Conservation (phyloP, 169 alveolate species). For the Babesia sp. region DNA sequence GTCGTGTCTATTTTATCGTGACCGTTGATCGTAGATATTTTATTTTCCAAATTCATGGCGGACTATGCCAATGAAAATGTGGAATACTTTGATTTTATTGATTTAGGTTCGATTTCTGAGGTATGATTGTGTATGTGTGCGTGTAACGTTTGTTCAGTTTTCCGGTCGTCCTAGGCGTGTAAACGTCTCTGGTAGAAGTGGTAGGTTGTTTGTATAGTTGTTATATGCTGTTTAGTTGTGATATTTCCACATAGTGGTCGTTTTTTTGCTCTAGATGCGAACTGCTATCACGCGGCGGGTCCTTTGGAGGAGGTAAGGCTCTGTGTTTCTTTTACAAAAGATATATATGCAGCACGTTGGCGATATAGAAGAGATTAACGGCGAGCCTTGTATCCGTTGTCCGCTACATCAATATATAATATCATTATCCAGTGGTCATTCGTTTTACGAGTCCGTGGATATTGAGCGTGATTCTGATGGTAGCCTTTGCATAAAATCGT, state of each 20-base stretch:
- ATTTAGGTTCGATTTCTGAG: conserved; percentile 39
- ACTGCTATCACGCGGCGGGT: conserved; percentile 79
- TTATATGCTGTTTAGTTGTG: conserved; percentile 53
- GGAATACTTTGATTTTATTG: not conserved
- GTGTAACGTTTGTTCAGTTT: conserved; percentile 14
- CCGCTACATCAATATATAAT: conserved; percentile 72
- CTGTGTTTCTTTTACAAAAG: too few species aligned
- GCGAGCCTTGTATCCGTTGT: conserved; percentile 75
- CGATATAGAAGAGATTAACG: conserved; percentile 69
- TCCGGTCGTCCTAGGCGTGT: conserved; percentile 46
- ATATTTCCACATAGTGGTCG: conserved; percentile 55
- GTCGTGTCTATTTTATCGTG: not conserved
- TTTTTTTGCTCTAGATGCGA: conserved; percentile 72
- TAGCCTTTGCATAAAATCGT: not conserved
- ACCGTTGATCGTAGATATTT: not conserved
- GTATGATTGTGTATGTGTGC: conserved; percentile 4
- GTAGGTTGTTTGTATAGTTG: conserved; percentile 1
- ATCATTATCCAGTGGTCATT: conserved; percentile 70
- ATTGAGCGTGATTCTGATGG: conserved; percentile 6
- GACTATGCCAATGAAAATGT: not conserved
- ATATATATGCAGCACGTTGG: conserved; percentile 47
- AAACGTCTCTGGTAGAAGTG: conserved; percentile 36
- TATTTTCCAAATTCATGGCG: conserved; percentile 4
- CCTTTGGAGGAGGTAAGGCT: conserved; percentile 60
- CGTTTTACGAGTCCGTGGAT: conserved; percentile 68